Evolutionary conservation across 2,329 filamentous ascomycete genomes (phyloP).

Genomic region (Pseudogymnoascus sp.): DNA sequence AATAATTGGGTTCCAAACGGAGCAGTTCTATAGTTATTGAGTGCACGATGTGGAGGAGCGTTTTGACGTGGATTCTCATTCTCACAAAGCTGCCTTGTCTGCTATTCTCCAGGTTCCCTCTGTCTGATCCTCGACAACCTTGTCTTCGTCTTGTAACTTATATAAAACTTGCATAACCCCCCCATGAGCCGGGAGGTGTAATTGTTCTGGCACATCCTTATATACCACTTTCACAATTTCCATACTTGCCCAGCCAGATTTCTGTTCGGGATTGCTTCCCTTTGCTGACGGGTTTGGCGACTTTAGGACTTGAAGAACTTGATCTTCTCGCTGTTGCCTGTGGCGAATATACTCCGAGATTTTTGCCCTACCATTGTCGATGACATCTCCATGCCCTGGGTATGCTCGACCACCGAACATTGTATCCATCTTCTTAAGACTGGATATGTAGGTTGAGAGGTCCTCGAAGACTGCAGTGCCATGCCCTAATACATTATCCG

Average conservation of each 20-base stretch:
- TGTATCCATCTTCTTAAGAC: slow-evolving; percentile 59
- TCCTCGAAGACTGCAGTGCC: slow-evolving; percentile 82
- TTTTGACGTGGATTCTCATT: neutral
- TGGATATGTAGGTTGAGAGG: slow-evolving; percentile 58
- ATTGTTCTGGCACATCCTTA: slow-evolving; percentile 62
- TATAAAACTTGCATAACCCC: slow-evolving; percentile 70
- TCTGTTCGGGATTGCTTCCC: slow-evolving; percentile 13
- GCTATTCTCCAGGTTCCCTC: slow-evolving; percentile 38
- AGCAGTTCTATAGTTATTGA: neutral
- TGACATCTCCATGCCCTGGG: slow-evolving; percentile 76
- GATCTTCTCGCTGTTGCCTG: slow-evolving; percentile 67
- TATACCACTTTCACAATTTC: slow-evolving; percentile 89
- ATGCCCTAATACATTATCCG: slow-evolving; percentile 81
- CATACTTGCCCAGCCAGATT: slow-evolving; percentile 54
- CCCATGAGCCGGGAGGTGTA: slow-evolving; percentile 67
- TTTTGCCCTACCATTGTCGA: slow-evolving; percentile 62
- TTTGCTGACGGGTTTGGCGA: slow-evolving; percentile 29
- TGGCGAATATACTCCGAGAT: slow-evolving; percentile 80
- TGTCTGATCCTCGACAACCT: slow-evolving; percentile 38
- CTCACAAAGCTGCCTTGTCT: slow-evolving; percentile 36
- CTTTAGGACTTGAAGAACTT: slow-evolving; percentile 60
- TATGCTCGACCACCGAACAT: slow-evolving; percentile 65
- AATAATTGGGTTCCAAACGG: neutral
- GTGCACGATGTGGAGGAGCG: neutral
- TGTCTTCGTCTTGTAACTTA: slow-evolving; percentile 71